phyloP scores from a whole-genome alignment of 441 rosid species.

The Geranium incanum region DNA sequence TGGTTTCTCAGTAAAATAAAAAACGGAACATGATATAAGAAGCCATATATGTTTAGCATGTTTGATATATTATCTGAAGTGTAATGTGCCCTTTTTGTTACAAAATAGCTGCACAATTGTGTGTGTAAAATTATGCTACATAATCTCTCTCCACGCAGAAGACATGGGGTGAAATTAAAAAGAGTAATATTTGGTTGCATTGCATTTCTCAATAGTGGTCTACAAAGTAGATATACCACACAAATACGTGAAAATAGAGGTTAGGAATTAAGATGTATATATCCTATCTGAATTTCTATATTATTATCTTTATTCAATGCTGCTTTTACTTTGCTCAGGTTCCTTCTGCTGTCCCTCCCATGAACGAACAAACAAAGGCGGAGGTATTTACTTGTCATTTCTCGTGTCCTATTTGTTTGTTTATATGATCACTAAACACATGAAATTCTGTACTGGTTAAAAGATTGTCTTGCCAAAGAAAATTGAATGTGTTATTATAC shows the following conservation, averaged over 20 bases:
- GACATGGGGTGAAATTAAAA: background rate
- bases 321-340: conserved; percentile 40
- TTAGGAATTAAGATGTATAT: conserved; percentile 8
- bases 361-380: conserved; percentile 28
- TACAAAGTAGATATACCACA: background rate
- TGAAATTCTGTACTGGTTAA: too few species aligned
- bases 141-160: background rate
- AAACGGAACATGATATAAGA: background rate
- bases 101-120: background rate
- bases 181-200: background rate
- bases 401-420: background rate
- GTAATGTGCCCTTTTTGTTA: background rate
- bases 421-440: background rate
- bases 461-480: too few species aligned
- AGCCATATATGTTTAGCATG: background rate
- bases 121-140: background rate
- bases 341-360: conserved; percentile 57
- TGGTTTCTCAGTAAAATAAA: conserved; percentile 10
- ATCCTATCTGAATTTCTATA: background rate
- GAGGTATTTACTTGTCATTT: conserved; percentile 31
- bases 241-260: conserved; percentile 1
- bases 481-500: too few species aligned
- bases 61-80: background rate
- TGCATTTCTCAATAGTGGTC: background rate
- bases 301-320: conserved; percentile 12